Base-by-base conservation (phyloP, 1,139 yeast species). In the Sugiyamaella xylanicola region DNA sequence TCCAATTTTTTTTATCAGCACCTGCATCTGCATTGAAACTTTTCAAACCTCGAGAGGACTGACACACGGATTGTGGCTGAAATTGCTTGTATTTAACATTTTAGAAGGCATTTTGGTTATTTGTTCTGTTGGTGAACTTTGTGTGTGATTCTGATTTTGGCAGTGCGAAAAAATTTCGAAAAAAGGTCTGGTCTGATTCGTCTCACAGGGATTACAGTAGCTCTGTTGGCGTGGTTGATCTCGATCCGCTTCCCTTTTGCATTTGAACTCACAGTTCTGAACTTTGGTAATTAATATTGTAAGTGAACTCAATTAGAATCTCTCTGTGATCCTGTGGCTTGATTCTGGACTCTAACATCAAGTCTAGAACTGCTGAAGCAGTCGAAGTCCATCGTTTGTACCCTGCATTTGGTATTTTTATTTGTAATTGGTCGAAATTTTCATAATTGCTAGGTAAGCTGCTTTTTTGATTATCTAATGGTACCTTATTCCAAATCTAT, bases 1-100 rank as follows among this genome's bases (percentile, higher is more conserved):
- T 45, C 48, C 48, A 45, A 45, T 45, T 45, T 45, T 41, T 41
- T 29, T 45, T 45, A 45, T 45, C 48, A 9, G 25, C 19, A 29
- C 11, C 15, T 43, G n/a, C 13, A 19, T 16, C 48, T 45, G 48
- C 48, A 45, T 11, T 35, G 48, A 45, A 45, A 45, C 48, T 45
- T 45, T 45, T 45, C 36, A 11, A 32, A 4, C 19, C 15, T 9
- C 20, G 5, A 3, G 21, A 29, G 20, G 29, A 4, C 15, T n/a
- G 20, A 17, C 35, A 25, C 4, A 32, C 15, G 8, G 11, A n/a
- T 32, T 32, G 5, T 32, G 37, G 5, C 37, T 4, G 37, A 15
- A 8, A n/a, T 25, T 9, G 29, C 29, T 25, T 25, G 5, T 5
- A 5, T 25, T 25, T 5, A 25, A 9, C 9, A 9, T 5, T 5